A percentile compares a stretch with the other conserved stretches of the same genome.
Evolutionary conservation across 2,329 filamentous ascomycete species (phyloP).

Genomic region (Hypoxylon sp.): DNA sequence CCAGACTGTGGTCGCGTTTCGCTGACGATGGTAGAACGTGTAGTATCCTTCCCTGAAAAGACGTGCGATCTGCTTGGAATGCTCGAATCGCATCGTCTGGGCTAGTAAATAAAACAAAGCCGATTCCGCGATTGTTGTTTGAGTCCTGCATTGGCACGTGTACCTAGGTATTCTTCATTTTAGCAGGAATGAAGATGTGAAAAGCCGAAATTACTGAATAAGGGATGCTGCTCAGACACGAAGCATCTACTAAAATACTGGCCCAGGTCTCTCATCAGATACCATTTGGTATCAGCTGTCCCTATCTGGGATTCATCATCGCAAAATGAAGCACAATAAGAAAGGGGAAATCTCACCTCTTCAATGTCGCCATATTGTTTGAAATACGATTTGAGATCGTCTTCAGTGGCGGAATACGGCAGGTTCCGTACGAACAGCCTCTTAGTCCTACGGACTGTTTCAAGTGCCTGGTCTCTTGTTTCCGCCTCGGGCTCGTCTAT

Average conservation of each 20-base stretch:
- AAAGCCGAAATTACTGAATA: constrained; percentile 45
- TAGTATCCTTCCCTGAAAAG: constrained; percentile 91
- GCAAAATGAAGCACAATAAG: constrained; percentile 53
- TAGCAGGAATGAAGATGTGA: constrained; percentile 54
- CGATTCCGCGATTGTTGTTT: constrained; percentile 87
- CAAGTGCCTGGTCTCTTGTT: constrained; percentile 60
- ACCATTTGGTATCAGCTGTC: constrained; percentile 94
- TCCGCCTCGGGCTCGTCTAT: constrained; percentile 46
- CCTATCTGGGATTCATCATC: constrained; percentile 99
- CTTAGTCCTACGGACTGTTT: constrained; percentile 76
- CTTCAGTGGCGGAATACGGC: constrained; percentile 81
- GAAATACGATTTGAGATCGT: constrained; percentile 81
- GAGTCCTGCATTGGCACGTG: constrained; percentile 83
- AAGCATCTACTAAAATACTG: constrained; percentile 99
- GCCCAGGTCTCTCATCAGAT: constrained; percentile 91
- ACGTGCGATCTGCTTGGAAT: constrained; percentile 84
- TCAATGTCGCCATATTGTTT: constrained; percentile 78
- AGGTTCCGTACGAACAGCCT: constrained; percentile 92
- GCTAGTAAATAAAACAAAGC: constrained; percentile 83
- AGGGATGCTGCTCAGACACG: constrained; percentile 77
- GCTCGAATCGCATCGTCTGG: constrained; percentile 81
- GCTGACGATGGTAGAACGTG: constrained; percentile 88
- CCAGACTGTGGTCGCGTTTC: constrained; percentile 84
- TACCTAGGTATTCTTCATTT: constrained; percentile 73
- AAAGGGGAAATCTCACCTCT: constrained; percentile 77